Percentiles rank a stretch among this genome's conserved stretches.
These are phyloP conservation scores for Colletotrichum incanum DNA, from an alignment of 2,329 filamentous ascomycete species.

Conservation along the genomic window DNA sequence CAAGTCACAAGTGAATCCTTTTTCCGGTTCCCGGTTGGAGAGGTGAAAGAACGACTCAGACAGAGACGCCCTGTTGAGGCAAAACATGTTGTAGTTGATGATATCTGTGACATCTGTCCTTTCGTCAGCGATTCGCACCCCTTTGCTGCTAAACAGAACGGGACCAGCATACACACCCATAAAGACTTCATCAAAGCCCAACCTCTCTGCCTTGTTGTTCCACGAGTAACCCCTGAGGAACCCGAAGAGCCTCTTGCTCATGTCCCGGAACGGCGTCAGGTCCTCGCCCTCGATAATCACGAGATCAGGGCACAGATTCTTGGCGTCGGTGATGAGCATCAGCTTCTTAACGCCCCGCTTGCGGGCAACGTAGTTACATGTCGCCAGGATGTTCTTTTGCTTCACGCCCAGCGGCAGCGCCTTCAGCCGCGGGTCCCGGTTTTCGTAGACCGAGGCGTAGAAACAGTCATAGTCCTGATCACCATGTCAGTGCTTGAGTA, in stretches of 20 bases:
- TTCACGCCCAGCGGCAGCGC: constrained; percentile 85
- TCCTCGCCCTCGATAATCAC: constrained; percentile 92
- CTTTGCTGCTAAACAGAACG: no score
- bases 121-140: constrained; percentile 57
- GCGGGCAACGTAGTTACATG: constrained; percentile 94
- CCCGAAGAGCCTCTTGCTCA: constrained; percentile 84
- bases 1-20: constrained; percentile 87
- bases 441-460: constrained; percentile 93
- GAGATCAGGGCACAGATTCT: constrained; percentile 84
- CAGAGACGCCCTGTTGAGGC: constrained; percentile 78
- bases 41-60: constrained; percentile 85
- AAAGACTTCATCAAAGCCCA: constrained; percentile 91
- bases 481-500: constrained; percentile 13
- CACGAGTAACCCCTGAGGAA: constrained; percentile 83
- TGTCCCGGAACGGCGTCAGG: constrained; percentile 86
- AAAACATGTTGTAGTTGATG: constrained; percentile 82
- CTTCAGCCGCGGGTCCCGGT: constrained; percentile 81
- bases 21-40: constrained; percentile 79
- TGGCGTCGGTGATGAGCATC: constrained; percentile 87
- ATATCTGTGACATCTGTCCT: constrained; percentile 88
- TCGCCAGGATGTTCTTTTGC: constrained; percentile 94
- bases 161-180: constrained; percentile 55
- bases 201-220: constrained; percentile 82
- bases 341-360: constrained; percentile 83
- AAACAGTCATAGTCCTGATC: constrained; percentile 88